A percentile compares a stretch with the other conserved stretches of the same genome.
Evolutionary conservation across 768 basidiomycete species (phyloP).

Genomic region (Clitopilus passeckerianus): DNA sequence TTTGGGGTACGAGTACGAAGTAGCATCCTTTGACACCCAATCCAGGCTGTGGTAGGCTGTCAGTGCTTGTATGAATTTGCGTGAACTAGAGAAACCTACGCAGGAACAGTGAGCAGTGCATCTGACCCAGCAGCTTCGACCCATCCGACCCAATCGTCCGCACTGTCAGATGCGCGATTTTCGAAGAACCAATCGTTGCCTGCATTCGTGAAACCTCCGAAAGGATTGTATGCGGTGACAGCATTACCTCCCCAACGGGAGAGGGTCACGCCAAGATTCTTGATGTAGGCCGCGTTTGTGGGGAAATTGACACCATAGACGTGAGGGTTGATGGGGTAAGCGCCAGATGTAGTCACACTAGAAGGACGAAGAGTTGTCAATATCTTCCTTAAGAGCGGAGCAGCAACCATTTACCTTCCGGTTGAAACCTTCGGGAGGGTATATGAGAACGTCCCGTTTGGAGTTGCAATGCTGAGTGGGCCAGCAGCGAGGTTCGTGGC

Average conservation of each 20-base stretch:
- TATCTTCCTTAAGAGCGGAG: not conserved
- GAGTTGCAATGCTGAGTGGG: slow-evolving; percentile 35
- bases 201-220: slow-evolving; percentile 46
- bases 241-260: slow-evolving; percentile 54
- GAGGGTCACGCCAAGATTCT: slow-evolving; percentile 43
- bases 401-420: slow-evolving; percentile 23
- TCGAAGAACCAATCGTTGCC: slow-evolving; percentile 55
- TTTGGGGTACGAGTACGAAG: slow-evolving; percentile 47
- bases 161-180: slow-evolving; percentile 37
- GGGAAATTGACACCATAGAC: slow-evolving; percentile 58
- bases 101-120: slow-evolving; percentile 41
- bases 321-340: slow-evolving; percentile 34
- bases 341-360: slow-evolving; percentile 18
- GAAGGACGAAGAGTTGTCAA: slow-evolving; percentile 3
- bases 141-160: slow-evolving; percentile 48
- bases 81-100: slow-evolving; percentile 27
- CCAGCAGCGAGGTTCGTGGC: slow-evolving; percentile 33
- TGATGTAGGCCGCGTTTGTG: slow-evolving; percentile 36
- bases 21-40: slow-evolving; percentile 50
- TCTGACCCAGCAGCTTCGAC: slow-evolving; percentile 38
- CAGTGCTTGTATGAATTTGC: not conserved
- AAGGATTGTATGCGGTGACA: slow-evolving; percentile 50
- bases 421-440: slow-evolving; percentile 38
- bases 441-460: slow-evolving; percentile 31
- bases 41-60: slow-evolving; percentile 32